Evolutionary conservation across 2,329 filamentous ascomycete genomes (phyloP).

Genomic region (Pezicula radicicola): DNA sequence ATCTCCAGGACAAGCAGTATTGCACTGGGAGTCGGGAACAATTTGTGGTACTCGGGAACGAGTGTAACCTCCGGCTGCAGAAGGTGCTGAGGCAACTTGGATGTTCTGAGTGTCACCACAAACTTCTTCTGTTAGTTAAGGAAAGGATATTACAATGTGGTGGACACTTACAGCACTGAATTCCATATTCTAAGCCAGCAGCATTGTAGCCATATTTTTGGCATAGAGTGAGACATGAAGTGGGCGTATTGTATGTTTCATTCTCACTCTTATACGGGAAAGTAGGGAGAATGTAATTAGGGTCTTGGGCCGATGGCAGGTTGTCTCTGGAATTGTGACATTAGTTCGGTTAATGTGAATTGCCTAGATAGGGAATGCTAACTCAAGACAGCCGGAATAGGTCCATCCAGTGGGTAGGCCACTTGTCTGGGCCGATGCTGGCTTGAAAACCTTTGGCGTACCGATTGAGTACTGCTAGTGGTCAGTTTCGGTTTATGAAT

Average conservation of each 20-base stretch:
- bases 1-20: slow-evolving; percentile 15
- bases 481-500: too few species aligned
- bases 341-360: neutral
- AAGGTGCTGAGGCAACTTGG: slow-evolving; percentile 13
- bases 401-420: slow-evolving; percentile 7
- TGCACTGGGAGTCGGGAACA: slow-evolving; percentile 15
- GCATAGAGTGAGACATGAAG: slow-evolving; percentile 18
- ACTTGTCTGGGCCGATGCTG: slow-evolving; percentile 2
- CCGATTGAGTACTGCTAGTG: slow-evolving; percentile 12
- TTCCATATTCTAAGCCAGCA: slow-evolving; percentile 22
- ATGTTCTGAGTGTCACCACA: slow-evolving; percentile 22
- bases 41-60: slow-evolving; percentile 8
- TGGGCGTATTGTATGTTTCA: slow-evolving; percentile 11
- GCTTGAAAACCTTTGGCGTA: slow-evolving; percentile 9
- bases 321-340: slow-evolving; percentile 34
- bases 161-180: slow-evolving; percentile 18
- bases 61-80: neutral
- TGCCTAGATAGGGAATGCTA: neutral
- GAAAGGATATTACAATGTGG: slow-evolving; percentile 24
- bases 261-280: slow-evolving; percentile 16
- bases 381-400: slow-evolving; percentile 8
- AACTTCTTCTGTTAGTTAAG: slow-evolving; percentile 4
- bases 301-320: slow-evolving; percentile 51
- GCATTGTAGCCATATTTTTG: slow-evolving; percentile 23
- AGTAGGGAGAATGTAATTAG: slow-evolving; percentile 10